These are phyloP conservation scores for Myriosclerotinia scirpicola DNA, from an alignment of 2,329 filamentous ascomycete genomes.

Conservation along the genomic window DNA sequence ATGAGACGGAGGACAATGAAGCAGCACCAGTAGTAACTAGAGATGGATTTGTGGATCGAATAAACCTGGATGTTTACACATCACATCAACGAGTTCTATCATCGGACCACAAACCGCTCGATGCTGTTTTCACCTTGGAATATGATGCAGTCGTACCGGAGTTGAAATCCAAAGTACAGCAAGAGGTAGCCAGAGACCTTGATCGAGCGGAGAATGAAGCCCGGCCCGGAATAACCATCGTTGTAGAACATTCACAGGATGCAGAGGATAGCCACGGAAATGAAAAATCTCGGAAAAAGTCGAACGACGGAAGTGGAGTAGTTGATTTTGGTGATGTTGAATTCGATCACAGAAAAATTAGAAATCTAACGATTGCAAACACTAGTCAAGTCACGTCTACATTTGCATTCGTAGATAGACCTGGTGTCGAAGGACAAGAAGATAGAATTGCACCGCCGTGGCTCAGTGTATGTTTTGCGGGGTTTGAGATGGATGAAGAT, in stretches of 20 bases:
- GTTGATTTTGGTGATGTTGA: conserved; percentile 77
- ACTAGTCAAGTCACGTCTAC: conserved; percentile 80
- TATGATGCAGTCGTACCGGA: conserved; percentile 87
- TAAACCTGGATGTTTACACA: conserved; percentile 67
- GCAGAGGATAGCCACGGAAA: conserved; percentile 35
- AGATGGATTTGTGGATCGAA: conserved; percentile 56
- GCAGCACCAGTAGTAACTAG: conserved; percentile 54
- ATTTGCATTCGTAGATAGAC: conserved; percentile 76
- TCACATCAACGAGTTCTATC: conserved; percentile 88
- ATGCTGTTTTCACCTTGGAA: conserved; percentile 77
- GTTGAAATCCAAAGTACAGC: conserved; percentile 78
- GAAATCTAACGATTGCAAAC: conserved; percentile 82
- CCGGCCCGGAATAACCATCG: conserved; percentile 76
- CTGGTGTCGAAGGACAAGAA: conserved; percentile 56
- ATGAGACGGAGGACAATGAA: conserved; percentile 44
- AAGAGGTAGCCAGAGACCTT: conserved; percentile 82
- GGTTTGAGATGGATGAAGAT: conserved; percentile 46
- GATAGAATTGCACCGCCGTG: conserved; percentile 56
- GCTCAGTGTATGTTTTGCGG: conserved; percentile 68
- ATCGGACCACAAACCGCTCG: conserved; percentile 92
- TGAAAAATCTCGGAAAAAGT: conserved; percentile 28
- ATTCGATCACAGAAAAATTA: conserved; percentile 64
- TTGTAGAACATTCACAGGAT: conserved; percentile 64
- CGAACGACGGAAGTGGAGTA: conserved; percentile 47
- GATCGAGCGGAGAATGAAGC: conserved; percentile 92